Evolutionary conservation across 2,329 filamentous ascomycete genomes (phyloP), one percentile per base, ranked within the genome.

Genomic region (Apiospora arundinis): DNA sequence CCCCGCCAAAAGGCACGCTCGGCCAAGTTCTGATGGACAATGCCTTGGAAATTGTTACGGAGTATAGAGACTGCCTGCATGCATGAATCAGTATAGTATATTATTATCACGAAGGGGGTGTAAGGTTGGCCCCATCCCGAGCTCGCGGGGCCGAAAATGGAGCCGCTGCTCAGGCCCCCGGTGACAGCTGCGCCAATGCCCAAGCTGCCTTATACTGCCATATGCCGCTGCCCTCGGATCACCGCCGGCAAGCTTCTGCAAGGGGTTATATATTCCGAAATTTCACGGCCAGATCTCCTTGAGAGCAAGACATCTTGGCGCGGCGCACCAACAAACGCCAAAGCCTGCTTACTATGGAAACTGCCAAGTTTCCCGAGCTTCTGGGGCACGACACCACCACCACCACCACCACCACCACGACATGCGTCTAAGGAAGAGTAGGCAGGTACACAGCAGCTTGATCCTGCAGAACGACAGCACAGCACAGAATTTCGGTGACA

Each of bases 281-380:
- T 48, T 48, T 32, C 18, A n/a, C 18, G 21, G 21, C 18, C 5
- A 18, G 11, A 32, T 16, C 28, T 16, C 52, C 16, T 37, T 37
- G 14, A 16, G 52, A 8, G 18, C 9, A 28, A n/a, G 52, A 37
- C 14, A 60, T 60, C 28, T 60, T 60, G 52, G 28, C 52, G 18
- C n/a, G 21, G 56, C 56, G 21, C 56, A n/a, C n/a, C 16, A 40
- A 16, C 32, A 6, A 11, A 40, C 11, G 2, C 16, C 42, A 45
- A 45, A 63, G 49, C n/a, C 18, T 63, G 18, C 32, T 11, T 21
- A n/a, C 52, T 37, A 25, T 21, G 32, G 56, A 12, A 40, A 32
- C 32, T 63, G 56, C 56, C 56, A 63, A 40, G 28, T 63, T 63
- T 63, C 56, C 32, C 32, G 37, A 63, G 32, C 56, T 63, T 40